phyloP scores from a whole-genome alignment of 176 grass and related monocot genomes.

The Themeda triandra region DNA sequence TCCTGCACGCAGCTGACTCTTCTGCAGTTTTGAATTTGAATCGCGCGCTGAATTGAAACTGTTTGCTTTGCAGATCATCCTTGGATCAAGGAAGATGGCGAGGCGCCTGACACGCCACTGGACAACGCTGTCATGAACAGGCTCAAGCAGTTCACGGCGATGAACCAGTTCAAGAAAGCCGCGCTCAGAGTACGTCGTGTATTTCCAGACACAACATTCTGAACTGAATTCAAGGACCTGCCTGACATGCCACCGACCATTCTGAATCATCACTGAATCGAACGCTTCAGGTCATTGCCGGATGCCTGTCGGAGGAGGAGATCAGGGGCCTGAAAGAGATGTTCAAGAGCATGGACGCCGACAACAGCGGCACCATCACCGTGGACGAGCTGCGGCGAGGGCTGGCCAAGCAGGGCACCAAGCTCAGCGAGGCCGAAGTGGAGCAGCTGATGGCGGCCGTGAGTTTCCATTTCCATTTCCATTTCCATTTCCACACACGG shows the following conservation, averaged over 20 bases:
- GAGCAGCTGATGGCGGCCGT: constrained; percentile 86
- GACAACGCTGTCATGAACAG: constrained; percentile 79
- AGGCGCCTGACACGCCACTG: constrained; percentile 75
- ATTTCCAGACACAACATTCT: background rate
- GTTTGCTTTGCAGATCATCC: constrained; percentile 55
- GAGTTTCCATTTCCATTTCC: background rate
- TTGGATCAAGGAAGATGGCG: constrained; percentile 92
- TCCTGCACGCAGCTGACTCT: background rate
- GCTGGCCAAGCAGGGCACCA: constrained; percentile 73
- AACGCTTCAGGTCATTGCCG: constrained; percentile 63
- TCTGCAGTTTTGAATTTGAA: background rate
- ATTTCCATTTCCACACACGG: too few species aligned
- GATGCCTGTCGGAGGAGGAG: constrained; percentile 84
- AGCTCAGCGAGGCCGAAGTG: constrained; percentile 64
- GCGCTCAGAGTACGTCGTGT: constrained; percentile 55
- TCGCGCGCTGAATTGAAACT: background rate
- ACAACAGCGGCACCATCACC: constrained; percentile 85
- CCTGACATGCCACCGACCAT: background rate
- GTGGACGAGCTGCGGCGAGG: constrained; percentile 68
- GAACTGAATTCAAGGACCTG: background rate
- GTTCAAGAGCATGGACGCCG: constrained; percentile 82
- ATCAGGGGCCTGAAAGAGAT: constrained; percentile 84
- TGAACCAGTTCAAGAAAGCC: constrained; percentile 97
- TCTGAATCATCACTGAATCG: background rate
- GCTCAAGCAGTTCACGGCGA: constrained; percentile 86